phyloP scores from a whole-genome alignment of 495 filamentous ascomycete species.

The Lasiosphaeria ovina region DNA sequence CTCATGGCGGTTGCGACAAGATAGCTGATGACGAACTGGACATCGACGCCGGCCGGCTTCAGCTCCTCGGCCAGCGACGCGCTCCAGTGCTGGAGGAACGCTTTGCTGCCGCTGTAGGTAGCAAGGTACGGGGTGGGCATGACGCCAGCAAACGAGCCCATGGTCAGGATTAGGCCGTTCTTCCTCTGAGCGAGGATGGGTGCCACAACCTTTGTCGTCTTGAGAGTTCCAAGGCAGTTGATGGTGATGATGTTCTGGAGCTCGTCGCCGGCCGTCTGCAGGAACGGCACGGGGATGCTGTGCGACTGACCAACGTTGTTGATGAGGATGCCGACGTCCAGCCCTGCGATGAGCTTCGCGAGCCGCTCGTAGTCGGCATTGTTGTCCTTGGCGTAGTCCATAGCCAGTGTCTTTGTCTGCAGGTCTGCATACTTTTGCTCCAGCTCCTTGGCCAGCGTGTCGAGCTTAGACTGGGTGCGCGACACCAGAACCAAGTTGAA shows the following conservation, averaged over 20 bases:
- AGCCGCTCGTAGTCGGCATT: slow-evolving; percentile 75
- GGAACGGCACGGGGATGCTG: slow-evolving; percentile 86
- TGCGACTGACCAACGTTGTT: slow-evolving; percentile 98
- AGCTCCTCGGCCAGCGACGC: slow-evolving; percentile 81
- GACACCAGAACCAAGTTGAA: slow-evolving; percentile 94
- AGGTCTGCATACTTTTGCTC: slow-evolving; percentile 61
- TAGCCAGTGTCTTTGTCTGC: slow-evolving; percentile 72
- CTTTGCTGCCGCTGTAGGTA: slow-evolving; percentile 96
- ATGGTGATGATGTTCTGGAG: slow-evolving; percentile 87
- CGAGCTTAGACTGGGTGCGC: slow-evolving; percentile 86
- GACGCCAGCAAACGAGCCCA: slow-evolving; percentile 92
- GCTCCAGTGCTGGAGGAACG: slow-evolving; percentile 97
- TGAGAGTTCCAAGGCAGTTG: slow-evolving; percentile 87
- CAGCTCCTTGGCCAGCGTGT: slow-evolving; percentile 72
- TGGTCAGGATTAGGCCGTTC: slow-evolving; percentile 88
- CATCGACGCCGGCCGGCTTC: slow-evolving; percentile 71
- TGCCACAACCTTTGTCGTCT: slow-evolving; percentile 78
- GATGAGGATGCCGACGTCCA: slow-evolving; percentile 85
- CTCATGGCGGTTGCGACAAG: slow-evolving; percentile 94
- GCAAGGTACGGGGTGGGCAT: slow-evolving; percentile 90
- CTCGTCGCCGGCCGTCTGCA: slow-evolving; percentile 72
- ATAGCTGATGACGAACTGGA: slow-evolving; percentile 84
- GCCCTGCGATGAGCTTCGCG: slow-evolving; percentile 58
- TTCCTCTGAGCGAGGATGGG: slow-evolving; percentile 80
- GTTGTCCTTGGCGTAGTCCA: slow-evolving; percentile 83